phyloP scores from a whole-genome alignment of 139 green algal species.

The Chlamydomonas incerta region DNA sequence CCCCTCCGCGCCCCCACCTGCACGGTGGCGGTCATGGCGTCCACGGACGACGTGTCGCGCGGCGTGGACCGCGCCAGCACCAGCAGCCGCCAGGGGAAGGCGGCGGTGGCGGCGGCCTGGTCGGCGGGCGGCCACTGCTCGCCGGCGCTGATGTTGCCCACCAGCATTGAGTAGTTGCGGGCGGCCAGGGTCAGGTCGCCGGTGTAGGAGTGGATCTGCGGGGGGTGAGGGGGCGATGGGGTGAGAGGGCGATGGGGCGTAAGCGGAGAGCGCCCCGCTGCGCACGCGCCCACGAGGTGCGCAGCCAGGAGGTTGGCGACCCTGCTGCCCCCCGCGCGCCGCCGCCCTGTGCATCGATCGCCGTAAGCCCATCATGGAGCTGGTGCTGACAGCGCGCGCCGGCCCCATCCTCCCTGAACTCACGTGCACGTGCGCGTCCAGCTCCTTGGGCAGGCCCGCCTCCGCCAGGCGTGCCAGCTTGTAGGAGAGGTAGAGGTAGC shows the following conservation, averaged over 20 bases:
- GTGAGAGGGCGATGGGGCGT: neutral
- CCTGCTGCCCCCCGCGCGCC: neutral
- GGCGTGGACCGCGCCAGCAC: neutral
- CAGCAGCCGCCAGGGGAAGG: neutral
- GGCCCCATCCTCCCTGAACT: no score
- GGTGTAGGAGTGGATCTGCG: conserved; percentile 19
- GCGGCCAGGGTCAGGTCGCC: neutral
- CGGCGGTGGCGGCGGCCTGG: neutral
- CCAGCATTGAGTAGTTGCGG: conserved; percentile 12
- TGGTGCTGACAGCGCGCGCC: no score
- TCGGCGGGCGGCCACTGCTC: conserved; percentile 1
- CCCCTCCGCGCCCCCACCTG: no score
- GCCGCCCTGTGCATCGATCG: no score
- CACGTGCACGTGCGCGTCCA: neutral
- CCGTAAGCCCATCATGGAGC: no score
- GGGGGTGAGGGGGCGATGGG: neutral
- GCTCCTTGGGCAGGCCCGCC: neutral
- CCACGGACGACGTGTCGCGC: neutral
- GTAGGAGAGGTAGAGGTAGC: conserved; percentile 11
- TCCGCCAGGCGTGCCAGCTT: neutral
- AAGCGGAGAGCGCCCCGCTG: neutral
- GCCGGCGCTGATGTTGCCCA: neutral
- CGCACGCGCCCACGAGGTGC: neutral
- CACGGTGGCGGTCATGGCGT: neutral
- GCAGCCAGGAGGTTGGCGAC: neutral